Conservation (phyloP, 495 filamentous ascomycete genomes). For the Alectoria sarmentosa region DNA sequence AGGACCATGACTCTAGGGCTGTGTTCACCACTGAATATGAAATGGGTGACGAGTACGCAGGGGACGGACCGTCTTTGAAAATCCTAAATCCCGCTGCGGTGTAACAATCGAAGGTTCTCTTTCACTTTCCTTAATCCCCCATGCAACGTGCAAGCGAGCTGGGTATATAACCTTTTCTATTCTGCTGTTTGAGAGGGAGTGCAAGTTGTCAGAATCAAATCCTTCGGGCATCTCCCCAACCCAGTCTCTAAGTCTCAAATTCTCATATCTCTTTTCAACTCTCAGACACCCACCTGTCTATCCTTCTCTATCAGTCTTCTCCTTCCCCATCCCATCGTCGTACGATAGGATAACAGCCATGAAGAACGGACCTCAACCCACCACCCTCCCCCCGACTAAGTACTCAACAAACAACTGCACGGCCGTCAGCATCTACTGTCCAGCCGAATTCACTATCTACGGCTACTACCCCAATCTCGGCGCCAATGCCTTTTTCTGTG, state of each 20-base stretch:
- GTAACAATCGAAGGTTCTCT: too few species aligned
- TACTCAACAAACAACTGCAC: conserved; percentile 32
- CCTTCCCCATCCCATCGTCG: not conserved
- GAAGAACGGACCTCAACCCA: conserved; percentile 6
- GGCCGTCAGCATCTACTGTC: conserved; percentile 44
- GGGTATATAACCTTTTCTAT: not conserved
- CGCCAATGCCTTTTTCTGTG: conserved; percentile 54
- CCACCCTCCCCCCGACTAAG: not conserved
- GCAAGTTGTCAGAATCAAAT: not conserved
- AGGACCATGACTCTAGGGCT: not conserved
- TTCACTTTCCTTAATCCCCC: too few species aligned
- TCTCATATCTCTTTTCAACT: not conserved
- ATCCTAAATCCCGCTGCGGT: too few species aligned
- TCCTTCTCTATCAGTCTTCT: not conserved
- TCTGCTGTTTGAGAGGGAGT: not conserved
- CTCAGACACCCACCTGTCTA: too few species aligned
- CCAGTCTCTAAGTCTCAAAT: not conserved
- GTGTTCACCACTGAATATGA: not conserved
- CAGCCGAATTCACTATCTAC: conserved; percentile 54
- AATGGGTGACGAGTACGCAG: too few species aligned
- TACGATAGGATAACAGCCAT: too few species aligned
- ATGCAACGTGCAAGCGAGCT: not conserved
- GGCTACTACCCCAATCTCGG: conserved; percentile 60
- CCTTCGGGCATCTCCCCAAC: not conserved
- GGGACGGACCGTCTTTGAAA: too few species aligned